phyloP scores from a whole-genome alignment of 192 early-diverging fungal genomes.

The Linnemannia zychae region DNA sequence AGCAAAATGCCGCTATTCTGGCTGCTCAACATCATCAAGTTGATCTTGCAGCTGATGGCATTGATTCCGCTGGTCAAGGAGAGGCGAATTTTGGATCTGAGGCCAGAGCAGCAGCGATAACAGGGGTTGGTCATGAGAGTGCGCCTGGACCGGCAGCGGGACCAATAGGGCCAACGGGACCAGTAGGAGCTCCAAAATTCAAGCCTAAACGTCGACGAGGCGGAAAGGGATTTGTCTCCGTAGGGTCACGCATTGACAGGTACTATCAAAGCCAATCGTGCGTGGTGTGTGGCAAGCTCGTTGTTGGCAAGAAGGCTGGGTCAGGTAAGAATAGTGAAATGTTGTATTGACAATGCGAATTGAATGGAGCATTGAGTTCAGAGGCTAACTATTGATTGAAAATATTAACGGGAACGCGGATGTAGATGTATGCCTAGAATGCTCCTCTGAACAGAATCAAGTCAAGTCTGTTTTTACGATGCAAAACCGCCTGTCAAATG shows the following conservation, averaged over 20 bases:
- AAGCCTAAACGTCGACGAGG: constrained; percentile 31
- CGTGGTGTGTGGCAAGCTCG: constrained; percentile 67
- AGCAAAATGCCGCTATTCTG: constrained; percentile 4
- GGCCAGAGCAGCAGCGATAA: background rate
- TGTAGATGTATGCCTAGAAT: constrained; percentile 23
- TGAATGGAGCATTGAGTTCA: background rate
- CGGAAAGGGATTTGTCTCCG: constrained; percentile 34
- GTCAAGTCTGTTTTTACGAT: constrained; percentile 14
- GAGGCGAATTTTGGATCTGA: background rate
- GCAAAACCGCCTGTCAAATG: constrained; percentile 28
- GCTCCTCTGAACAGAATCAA: constrained; percentile 18
- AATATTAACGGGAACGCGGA: background rate
- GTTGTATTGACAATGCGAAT: too few relatives aligned
- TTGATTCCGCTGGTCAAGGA: background rate
- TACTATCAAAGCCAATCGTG: constrained; percentile 79
- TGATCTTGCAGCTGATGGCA: background rate
- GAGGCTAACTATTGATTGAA: background rate
- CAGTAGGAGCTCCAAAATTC: constrained; percentile 7
- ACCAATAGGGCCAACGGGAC: background rate
- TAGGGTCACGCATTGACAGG: constrained; percentile 71
- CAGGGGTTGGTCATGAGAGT: background rate
- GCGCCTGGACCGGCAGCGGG: background rate
- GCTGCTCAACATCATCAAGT: constrained; percentile 20
- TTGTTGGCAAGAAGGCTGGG: constrained; percentile 21
- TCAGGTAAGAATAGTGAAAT: background rate